Conservation (phyloP, 2,329 filamentous ascomycete species). For the Phyllosticta citriasiana region DNA sequence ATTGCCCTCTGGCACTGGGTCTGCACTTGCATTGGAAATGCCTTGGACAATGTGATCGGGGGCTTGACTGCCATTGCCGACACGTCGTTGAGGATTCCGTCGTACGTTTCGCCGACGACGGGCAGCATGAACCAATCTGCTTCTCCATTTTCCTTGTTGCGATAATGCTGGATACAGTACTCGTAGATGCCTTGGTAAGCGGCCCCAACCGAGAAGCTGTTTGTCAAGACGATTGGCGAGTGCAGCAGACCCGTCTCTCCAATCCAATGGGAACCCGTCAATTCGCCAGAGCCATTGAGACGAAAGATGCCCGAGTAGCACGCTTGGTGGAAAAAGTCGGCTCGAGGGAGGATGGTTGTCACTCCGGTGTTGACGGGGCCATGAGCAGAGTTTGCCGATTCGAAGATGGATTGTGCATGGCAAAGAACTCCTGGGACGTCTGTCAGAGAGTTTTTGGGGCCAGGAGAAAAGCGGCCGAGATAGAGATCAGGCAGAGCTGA, state of each 20-base stretch:
- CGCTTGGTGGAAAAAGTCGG: conserved; percentile 31
- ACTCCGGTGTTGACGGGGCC: conserved; percentile 33
- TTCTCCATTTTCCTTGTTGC: conserved; percentile 28
- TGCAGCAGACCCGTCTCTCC: conserved; percentile 51
- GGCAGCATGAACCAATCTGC: conserved; percentile 47
- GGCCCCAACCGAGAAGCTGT: conserved; percentile 47
- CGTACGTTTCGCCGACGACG: conserved; percentile 53
- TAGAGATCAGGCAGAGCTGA: conserved; percentile 28
- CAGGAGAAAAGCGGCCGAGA: conserved; percentile 28
- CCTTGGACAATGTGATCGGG: conserved; percentile 45
- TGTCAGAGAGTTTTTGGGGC: conserved; percentile 34
- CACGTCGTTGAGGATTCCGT: conserved; percentile 52
- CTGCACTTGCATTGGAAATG: conserved; percentile 42
- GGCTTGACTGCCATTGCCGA: conserved; percentile 45
- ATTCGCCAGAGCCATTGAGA: conserved; percentile 55
- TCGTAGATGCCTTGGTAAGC: conserved; percentile 51
- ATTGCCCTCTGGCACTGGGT: conserved; percentile 50
- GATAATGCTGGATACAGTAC: conserved; percentile 40
- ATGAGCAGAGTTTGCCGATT: conserved; percentile 16
- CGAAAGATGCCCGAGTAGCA: conserved; percentile 41
- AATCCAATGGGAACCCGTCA: conserved; percentile 53
- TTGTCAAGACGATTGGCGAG: conserved; percentile 52
- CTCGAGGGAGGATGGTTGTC: conserved; percentile 35
- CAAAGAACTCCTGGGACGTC: conserved; percentile 35
- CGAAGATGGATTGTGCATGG: conserved; percentile 30